Conservation (phyloP, 352 stramenopile species). For the Pythium plurisporium region DNA sequence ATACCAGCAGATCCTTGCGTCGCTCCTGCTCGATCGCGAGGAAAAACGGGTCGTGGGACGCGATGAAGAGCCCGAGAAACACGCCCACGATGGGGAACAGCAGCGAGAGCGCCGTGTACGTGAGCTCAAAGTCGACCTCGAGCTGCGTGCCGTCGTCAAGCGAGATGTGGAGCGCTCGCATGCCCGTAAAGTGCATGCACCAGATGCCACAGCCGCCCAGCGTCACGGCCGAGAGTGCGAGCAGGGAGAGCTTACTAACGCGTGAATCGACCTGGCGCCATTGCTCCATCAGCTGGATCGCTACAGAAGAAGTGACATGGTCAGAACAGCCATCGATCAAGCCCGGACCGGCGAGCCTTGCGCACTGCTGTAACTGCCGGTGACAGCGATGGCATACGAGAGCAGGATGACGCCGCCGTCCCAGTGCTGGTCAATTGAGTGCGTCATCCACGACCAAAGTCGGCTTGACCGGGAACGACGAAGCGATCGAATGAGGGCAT, state of each 20-base stretch:
- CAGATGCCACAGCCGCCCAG: slow-evolving; percentile 69
- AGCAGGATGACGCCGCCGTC: slow-evolving; percentile 36
- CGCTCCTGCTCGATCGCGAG: slow-evolving; percentile 53
- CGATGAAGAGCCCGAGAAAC: slow-evolving; percentile 53
- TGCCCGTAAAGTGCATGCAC: slow-evolving; percentile 73
- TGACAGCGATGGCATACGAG: slow-evolving; percentile 53
- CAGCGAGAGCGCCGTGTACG: slow-evolving; percentile 49
- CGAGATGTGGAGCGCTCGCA: slow-evolving; percentile 47
- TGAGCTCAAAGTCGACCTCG: slow-evolving; percentile 47
- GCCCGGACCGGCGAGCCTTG: background rate
- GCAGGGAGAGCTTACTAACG: slow-evolving; percentile 36
- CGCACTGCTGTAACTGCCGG: slow-evolving; percentile 60
- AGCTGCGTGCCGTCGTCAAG: slow-evolving; percentile 41
- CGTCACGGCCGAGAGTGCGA: slow-evolving; percentile 35
- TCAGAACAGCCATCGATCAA: background rate
- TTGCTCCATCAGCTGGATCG: slow-evolving; percentile 70
- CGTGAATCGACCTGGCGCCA: slow-evolving; percentile 39
- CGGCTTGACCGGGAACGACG: too few species aligned
- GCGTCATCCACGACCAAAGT: too few species aligned
- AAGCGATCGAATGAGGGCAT: too few species aligned
- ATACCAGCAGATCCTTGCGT: slow-evolving; percentile 42
- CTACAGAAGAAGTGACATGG: slow-evolving; percentile 15
- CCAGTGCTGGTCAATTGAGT: slow-evolving; percentile 48
- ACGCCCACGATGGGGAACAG: slow-evolving; percentile 50
- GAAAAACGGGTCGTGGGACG: slow-evolving; percentile 60